phyloP scores from a whole-genome alignment of 2,329 filamentous ascomycete genomes.

The Colletotrichum limetticola region DNA sequence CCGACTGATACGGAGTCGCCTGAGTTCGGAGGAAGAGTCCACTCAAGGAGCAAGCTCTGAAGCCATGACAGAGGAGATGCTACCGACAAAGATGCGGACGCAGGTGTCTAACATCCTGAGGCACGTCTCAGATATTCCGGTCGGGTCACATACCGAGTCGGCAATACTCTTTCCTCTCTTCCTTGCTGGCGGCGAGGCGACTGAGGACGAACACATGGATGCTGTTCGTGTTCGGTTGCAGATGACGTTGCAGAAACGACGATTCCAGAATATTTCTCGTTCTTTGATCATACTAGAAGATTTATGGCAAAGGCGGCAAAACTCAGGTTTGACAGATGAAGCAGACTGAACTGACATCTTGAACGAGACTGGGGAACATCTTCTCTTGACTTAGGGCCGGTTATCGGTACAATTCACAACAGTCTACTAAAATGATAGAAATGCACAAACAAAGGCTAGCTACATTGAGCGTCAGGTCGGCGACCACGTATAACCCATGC shows the following conservation, averaged over 20 bases:
- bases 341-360: conserved; percentile 27
- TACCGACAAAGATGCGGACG: conserved; percentile 25
- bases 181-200: conserved; percentile 30
- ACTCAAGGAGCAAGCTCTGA: background rate
- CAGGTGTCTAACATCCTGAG: conserved; percentile 19
- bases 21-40: background rate
- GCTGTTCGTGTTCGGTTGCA: conserved; percentile 15
- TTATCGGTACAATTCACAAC: background rate
- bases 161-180: conserved; percentile 33
- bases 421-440: background rate
- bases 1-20: conserved; percentile 9
- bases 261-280: conserved; percentile 19
- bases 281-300: conserved; percentile 19
- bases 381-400: conserved; percentile 15
- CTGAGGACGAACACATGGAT: conserved; percentile 18
- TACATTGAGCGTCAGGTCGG: background rate
- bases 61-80: background rate
- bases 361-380: conserved; percentile 13
- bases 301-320: conserved; percentile 15
- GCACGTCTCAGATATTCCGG: conserved; percentile 17
- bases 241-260: conserved; percentile 26
- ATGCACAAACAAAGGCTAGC: background rate
- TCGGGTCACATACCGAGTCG: conserved; percentile 28
- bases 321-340: background rate
- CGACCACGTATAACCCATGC: background rate